These are phyloP conservation scores for Primulina huaijiensis DNA, from an alignment of 257 asterid species.

Conservation along the genomic window DNA sequence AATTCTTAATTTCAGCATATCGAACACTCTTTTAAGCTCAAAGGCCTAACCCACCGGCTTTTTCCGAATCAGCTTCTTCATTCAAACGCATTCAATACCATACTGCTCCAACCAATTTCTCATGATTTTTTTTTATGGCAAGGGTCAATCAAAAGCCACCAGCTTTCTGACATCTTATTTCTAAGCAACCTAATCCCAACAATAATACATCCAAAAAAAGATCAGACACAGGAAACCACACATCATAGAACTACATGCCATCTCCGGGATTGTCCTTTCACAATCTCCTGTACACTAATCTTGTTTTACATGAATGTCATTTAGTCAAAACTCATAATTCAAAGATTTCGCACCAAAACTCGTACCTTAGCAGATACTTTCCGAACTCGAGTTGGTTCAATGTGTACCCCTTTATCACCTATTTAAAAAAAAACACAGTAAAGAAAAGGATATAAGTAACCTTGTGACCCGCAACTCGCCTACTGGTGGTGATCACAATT, in stretches of 20 bases:
- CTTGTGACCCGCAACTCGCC: background rate
- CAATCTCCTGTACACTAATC: background rate
- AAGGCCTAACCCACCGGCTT: background rate
- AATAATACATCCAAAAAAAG: too few relatives aligned
- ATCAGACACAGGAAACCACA: background rate
- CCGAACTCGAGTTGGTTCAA: conserved; percentile 26
- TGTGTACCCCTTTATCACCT: conserved; percentile 27
- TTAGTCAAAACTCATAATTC: background rate
- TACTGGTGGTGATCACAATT: background rate
- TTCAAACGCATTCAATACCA: background rate
- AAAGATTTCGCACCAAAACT: background rate
- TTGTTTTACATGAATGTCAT: background rate
- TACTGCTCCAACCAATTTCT: background rate
- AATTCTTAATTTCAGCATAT: background rate
- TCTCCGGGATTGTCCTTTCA: background rate
- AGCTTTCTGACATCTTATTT: background rate
- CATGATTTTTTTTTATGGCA: background rate
- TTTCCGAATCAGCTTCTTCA: background rate
- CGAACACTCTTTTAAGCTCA: background rate
- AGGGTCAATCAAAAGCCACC: background rate
- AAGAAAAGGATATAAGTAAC: conserved; percentile 15
- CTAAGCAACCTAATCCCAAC: background rate
- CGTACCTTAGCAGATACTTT: conserved; percentile 31
- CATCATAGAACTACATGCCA: background rate
- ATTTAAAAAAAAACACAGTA: conserved; percentile 16